Evolutionary conservation across 768 basidiomycete species (phyloP).

Genomic region (Leucocoprinus leucothites): DNA sequence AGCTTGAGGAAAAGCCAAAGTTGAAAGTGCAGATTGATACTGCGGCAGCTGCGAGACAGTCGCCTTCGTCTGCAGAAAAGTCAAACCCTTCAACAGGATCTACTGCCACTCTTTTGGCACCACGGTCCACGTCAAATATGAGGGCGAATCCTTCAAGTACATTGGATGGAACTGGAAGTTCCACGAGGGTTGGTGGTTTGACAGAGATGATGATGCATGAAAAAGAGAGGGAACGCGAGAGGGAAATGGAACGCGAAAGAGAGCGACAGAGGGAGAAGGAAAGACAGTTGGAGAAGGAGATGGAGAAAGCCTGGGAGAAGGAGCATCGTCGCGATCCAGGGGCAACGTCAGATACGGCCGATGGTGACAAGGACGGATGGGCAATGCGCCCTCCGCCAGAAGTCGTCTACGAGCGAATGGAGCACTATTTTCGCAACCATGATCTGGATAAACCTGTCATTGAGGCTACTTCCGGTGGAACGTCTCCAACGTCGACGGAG

Average conservation of each 20-base stretch:
- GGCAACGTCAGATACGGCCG: conserved; percentile 44
- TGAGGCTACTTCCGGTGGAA: conserved; percentile 77
- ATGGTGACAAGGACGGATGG: conserved; percentile 67
- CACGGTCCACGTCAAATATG: background rate
- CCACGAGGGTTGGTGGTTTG: background rate
- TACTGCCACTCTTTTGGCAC: conserved; percentile 5
- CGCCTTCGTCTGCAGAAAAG: conserved; percentile 4
- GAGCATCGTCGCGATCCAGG: conserved; percentile 1
- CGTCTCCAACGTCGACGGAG: conserved; percentile 70
- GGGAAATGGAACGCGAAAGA: background rate
- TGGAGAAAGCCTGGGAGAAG: conserved; percentile 5
- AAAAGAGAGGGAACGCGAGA: conserved; percentile 2
- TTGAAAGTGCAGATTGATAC: conserved; percentile 11
- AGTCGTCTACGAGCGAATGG: conserved; percentile 88
- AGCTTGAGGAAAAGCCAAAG: conserved; percentile 9
- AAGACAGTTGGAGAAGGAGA: background rate
- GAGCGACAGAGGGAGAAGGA: background rate
- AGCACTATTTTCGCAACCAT: conserved; percentile 94
- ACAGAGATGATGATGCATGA: conserved; percentile 6
- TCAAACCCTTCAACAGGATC: conserved; percentile 5
- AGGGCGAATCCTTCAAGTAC: background rate
- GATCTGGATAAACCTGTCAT: conserved; percentile 96
- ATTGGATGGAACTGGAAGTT: background rate
- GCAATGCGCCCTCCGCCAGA: conserved; percentile 89
- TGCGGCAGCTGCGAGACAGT: background rate